These are phyloP conservation scores for Silene noctiflora DNA, from an alignment of 179 eudicot species.

Conservation along the genomic window DNA sequence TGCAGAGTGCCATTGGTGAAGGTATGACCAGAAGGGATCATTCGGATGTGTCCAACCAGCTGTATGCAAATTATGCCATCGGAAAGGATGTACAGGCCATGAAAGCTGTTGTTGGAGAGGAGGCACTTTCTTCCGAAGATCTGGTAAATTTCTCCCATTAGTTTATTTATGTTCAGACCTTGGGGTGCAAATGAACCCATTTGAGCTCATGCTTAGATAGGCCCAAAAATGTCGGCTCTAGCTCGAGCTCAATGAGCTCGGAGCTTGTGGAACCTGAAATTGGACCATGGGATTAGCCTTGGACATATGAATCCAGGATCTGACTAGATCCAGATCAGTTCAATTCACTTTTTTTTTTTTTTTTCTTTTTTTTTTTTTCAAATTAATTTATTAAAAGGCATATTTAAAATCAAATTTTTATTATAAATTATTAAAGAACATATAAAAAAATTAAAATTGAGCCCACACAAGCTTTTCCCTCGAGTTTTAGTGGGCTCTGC, in stretches of 20 bases:
- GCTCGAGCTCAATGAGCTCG: background rate
- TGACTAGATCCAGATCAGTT: too few species aligned
- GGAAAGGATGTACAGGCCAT: slow-evolving; percentile 99
- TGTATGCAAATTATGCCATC: slow-evolving; percentile 97
- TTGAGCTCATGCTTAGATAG: background rate
- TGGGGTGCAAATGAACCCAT: background rate
- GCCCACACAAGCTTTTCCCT: too few species aligned
- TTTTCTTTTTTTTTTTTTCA: too few species aligned
- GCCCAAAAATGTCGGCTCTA: background rate
- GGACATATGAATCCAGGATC: too few species aligned
- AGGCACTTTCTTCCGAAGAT: slow-evolving; percentile 99
- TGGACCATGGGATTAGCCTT: too few species aligned
- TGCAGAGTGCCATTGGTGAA: slow-evolving; percentile 99
- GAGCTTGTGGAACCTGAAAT: too few species aligned
- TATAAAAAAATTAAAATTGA: too few species aligned
- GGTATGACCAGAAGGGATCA: slow-evolving; percentile 99
- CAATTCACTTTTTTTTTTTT: too few species aligned
- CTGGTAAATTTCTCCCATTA: slow-evolving; percentile 43
- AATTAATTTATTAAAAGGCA: too few species aligned
- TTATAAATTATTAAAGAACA: too few species aligned
- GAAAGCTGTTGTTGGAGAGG: slow-evolving; percentile 99
- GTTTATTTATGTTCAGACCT: background rate
- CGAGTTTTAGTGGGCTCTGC: too few species aligned
- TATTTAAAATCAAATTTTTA: too few species aligned
- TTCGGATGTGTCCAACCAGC: slow-evolving; percentile 99